phyloP scores from a whole-genome alignment of 768 basidiomycete genomes.

The Sistotremastrum niveocremeum region DNA sequence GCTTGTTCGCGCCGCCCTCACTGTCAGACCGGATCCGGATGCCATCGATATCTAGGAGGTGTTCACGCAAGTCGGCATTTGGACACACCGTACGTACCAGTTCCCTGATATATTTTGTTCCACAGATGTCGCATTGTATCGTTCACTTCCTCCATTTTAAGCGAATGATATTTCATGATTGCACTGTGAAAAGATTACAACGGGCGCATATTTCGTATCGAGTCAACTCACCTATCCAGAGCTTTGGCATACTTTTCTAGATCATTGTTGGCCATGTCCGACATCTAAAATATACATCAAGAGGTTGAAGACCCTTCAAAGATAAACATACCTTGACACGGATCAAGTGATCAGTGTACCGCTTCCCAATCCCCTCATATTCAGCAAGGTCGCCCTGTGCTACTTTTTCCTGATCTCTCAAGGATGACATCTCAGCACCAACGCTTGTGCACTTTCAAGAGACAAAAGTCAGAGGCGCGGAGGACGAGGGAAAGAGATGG shows the following conservation, averaged over 20 bases:
- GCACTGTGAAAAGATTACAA: constrained; percentile 38
- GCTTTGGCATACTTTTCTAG: constrained; percentile 97
- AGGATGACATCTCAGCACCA: constrained; percentile 69
- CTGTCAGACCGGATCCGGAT: constrained; percentile 91
- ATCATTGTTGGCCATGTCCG: constrained; percentile 95
- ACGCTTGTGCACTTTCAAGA: constrained; percentile 55
- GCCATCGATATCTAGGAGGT: constrained; percentile 77
- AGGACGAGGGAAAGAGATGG: neutral
- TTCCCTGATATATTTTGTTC: constrained; percentile 99
- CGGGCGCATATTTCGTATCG: neutral
- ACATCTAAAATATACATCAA: constrained; percentile 44
- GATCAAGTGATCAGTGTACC: constrained; percentile 82
- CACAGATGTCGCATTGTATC: constrained; percentile 94
- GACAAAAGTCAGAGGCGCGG: neutral
- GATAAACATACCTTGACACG: constrained; percentile 67
- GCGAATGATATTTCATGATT: constrained; percentile 94
- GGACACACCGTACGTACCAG: constrained; percentile 43
- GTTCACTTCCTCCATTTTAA: constrained; percentile 99
- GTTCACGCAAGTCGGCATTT: neutral
- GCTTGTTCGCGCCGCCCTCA: constrained; percentile 79
- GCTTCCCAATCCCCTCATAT: constrained; percentile 75
- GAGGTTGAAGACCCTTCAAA: neutral
- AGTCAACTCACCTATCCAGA: constrained; percentile 67
- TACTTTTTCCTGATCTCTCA: constrained; percentile 50
- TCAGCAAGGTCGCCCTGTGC: constrained; percentile 64